Evolutionary conservation across 2,329 filamentous ascomycete species (phyloP).

Genomic region (Trichophyton verrucosum): DNA sequence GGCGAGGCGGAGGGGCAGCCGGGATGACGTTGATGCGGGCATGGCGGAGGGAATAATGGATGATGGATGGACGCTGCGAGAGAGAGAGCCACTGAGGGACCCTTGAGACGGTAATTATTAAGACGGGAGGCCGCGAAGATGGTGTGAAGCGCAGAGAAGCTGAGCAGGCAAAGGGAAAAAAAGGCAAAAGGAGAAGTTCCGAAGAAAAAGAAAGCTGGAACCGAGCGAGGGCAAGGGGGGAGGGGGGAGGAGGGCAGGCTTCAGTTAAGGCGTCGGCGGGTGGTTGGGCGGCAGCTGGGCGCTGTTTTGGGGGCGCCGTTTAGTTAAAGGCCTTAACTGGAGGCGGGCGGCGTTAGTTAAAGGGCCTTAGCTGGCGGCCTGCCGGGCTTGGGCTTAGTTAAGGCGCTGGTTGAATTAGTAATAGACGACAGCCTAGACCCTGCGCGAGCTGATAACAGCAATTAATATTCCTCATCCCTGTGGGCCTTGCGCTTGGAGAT

Average conservation of each 20-base stretch:
- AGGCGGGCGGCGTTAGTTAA: background rate
- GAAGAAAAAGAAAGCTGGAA: background rate
- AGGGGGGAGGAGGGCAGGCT: background rate
- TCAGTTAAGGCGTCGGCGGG: background rate
- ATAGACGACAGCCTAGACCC: too few relatives aligned
- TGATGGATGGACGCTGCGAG: too few relatives aligned
- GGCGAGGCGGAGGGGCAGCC: constrained; percentile 3
- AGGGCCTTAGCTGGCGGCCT: too few relatives aligned
- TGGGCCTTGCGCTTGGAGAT: too few relatives aligned
- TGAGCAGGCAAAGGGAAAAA: background rate
- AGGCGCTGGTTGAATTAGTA: too few relatives aligned
- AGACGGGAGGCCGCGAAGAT: background rate
- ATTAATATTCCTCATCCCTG: too few relatives aligned
- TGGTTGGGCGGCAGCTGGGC: background rate
- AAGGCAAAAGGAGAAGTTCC: background rate
- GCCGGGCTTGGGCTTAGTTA: too few relatives aligned
- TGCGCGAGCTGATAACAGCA: too few relatives aligned
- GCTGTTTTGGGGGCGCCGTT: background rate
- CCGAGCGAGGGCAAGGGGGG: too few relatives aligned
- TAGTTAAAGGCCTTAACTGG: background rate
- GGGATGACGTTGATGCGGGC: constrained; percentile 13
- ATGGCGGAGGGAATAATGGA: background rate
- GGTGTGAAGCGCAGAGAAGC: too few relatives aligned
- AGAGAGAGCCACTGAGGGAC: background rate
- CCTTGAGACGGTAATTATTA: background rate